Evolutionary conservation across 2,329 filamentous ascomycete genomes (phyloP), one percentile per base, ranked within the genome.

Genomic region (Ilyonectria sp.): DNA sequence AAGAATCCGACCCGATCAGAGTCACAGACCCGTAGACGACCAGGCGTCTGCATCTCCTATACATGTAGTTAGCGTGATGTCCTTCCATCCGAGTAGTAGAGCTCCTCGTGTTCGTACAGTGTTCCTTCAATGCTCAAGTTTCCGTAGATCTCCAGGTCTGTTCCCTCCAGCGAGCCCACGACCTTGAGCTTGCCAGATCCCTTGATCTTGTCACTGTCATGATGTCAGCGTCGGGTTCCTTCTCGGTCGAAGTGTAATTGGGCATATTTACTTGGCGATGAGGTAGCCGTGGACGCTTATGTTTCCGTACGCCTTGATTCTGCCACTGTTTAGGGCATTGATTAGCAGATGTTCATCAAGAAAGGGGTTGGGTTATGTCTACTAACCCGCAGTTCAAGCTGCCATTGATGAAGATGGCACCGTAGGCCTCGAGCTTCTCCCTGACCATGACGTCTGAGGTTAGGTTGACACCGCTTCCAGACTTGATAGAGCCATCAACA

Each of bases 361-460:
- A n/a, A 13, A 11, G 8, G 40, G 21, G 8, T 26, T 29, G 3
- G 21, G 3, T 3, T 7, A 11, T 35, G 29, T 47, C 2, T 53
- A 78, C 82, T 61, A 72, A 85, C 84, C 78, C 78, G 79, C 83
- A 85, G 15, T 75, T 81, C 65, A 86, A 67, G 55, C 76, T 82
- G 40, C 84, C 84, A 19, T 79, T 79, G 31, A 86, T 77, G 5
- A 78, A 77, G 43, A 86, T 80, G 60, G 77, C 76, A 4, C 84
- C 84, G 56, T 86, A 86, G 11, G 84, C 84, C 67, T 86, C 84
- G 33, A 86, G 78, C 59, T 80, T 80, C 33, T 84, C 84, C 5
- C 76, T 76, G n/a, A 86, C 78, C 19, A 78, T 75, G 49, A 86
- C 80, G 60, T 85, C 82, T 3, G 84, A 85, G 4, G 79, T 74